Percentiles rank a stretch among this genome's conserved stretches.
Evolutionary conservation across 75 land plant genomes (phyloP).

Genomic region (Picea sitchensis): DNA sequence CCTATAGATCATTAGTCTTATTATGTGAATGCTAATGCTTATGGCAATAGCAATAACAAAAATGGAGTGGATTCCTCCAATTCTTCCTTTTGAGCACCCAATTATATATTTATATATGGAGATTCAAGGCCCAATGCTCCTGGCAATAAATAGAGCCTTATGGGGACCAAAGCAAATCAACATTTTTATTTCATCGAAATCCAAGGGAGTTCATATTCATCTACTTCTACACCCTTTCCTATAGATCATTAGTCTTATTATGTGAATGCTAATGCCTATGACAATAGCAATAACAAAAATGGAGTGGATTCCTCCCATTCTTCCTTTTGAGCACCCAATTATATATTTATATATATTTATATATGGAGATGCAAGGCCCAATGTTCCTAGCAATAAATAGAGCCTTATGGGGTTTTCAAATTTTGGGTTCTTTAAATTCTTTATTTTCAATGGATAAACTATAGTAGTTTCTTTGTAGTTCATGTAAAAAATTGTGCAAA

Average conservation of each 20-base stretch:
- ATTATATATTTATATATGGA: conserved; percentile 2
- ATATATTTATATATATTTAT: conserved; percentile 5
- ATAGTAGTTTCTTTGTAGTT: too few relatives aligned
- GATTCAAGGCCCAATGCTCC: conserved; percentile 4
- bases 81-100: not conserved
- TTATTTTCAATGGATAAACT: not conserved
- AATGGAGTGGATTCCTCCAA: not conserved
- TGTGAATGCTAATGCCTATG: not conserved
- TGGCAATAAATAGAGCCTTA: not conserved
- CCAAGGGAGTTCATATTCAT: too few relatives aligned
- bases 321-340: not conserved
- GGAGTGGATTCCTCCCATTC: not conserved
- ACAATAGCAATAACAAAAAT: not conserved
- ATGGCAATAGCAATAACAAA: not conserved
- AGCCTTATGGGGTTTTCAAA: not conserved
- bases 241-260: not conserved
- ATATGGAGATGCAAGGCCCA: conserved; percentile 1
- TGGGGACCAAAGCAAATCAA: too few relatives aligned
- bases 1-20: not conserved
- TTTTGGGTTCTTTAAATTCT: not conserved
- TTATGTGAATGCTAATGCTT: not conserved
- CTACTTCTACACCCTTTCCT: too few relatives aligned
- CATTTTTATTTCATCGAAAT: too few relatives aligned
- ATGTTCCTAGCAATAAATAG: not conserved
- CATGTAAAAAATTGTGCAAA: too few relatives aligned